phyloP scores from a whole-genome alignment of 129 eudicot species.

The Tanacetum coccineum region DNA sequence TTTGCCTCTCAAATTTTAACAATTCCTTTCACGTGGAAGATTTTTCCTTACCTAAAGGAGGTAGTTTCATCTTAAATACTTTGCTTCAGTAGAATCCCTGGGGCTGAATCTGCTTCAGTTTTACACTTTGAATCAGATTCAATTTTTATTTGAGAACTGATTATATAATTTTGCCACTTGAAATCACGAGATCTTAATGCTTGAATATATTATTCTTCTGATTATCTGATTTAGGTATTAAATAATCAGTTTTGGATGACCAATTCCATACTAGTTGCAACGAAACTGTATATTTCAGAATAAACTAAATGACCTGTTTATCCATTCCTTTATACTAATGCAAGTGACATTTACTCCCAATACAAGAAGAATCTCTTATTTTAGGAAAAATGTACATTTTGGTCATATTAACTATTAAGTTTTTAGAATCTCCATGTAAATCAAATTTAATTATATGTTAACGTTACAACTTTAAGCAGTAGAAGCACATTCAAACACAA shows the following conservation, averaged over 20 bases:
- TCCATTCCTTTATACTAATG: neutral
- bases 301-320: constrained; percentile 1
- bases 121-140: constrained; percentile 6
- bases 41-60: constrained; percentile 75
- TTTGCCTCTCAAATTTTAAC: constrained; percentile 73
- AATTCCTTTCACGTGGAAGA: constrained; percentile 74
- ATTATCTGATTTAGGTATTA: neutral
- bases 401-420: neutral
- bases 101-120: constrained; percentile 1
- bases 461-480: neutral
- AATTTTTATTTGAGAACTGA: no score
- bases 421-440: neutral
- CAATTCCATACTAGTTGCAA: constrained; percentile 6
- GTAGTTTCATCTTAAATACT: constrained; percentile 29
- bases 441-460: neutral
- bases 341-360: no score
- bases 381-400: neutral
- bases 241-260: constrained; percentile 16
- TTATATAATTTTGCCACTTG: neutral
- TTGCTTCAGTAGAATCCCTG: constrained; percentile 3
- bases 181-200: constrained; percentile 1
- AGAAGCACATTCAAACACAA: neutral
- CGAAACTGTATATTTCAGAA: neutral
- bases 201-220: neutral
- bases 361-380: neutral